Evolutionary conservation across 257 asterid species (phyloP).

Genomic region (Solanum dulcamara): DNA sequence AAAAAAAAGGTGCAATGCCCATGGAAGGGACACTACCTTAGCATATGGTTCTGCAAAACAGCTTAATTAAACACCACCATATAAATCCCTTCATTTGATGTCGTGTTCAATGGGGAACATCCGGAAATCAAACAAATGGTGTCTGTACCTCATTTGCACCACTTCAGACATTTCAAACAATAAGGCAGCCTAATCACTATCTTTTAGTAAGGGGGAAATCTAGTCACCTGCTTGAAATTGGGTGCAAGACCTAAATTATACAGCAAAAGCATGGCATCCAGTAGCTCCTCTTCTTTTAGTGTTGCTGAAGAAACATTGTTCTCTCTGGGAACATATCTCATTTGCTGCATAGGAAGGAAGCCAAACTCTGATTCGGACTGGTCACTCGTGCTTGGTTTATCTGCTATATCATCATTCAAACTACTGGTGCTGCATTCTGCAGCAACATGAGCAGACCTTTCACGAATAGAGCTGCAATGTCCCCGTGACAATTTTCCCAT

Average conservation of each 20-base stretch:
- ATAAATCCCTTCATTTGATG: background rate
- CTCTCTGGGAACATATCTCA: constrained; percentile 48
- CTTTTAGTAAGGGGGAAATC: background rate
- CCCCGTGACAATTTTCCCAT: constrained; percentile 50
- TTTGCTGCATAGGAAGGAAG: constrained; percentile 65
- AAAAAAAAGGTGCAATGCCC: background rate
- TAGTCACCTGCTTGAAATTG: constrained; percentile 81
- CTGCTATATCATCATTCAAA: constrained; percentile 74
- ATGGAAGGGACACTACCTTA: background rate
- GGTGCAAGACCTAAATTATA: constrained; percentile 96
- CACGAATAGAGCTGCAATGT: constrained; percentile 68
- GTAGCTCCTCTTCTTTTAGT: constrained; percentile 89
- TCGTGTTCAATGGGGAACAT: background rate
- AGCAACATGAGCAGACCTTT: constrained; percentile 70
- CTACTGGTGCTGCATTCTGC: constrained; percentile 68
- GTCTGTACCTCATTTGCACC: background rate
- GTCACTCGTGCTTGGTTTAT: constrained; percentile 85
- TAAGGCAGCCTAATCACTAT: background rate
- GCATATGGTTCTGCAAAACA: background rate
- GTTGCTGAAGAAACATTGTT: constrained; percentile 53
- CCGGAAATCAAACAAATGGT: background rate
- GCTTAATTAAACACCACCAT: background rate
- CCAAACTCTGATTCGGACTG: constrained; percentile 71
- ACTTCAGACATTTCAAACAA: background rate
- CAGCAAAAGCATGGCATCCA: constrained; percentile 83